phyloP scores from a whole-genome alignment of 192 early-diverging fungal genomes.

The Lobosporangium transversale region DNA sequence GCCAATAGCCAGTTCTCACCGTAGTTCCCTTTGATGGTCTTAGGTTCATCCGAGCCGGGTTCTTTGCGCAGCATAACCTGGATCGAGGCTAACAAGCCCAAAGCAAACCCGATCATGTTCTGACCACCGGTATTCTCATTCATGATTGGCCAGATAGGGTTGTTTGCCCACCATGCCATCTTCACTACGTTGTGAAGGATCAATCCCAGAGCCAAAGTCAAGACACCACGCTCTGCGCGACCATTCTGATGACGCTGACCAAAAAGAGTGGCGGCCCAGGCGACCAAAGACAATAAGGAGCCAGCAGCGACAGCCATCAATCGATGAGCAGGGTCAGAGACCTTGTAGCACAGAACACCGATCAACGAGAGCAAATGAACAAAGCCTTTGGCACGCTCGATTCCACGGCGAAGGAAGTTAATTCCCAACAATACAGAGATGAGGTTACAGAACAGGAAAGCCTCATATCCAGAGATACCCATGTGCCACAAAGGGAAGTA shows the following conservation, averaged over 20 bases:
- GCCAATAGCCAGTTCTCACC: constrained; percentile 58
- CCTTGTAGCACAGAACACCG: constrained; percentile 70
- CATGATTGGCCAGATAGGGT: constrained; percentile 89
- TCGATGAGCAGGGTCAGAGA: constrained; percentile 65
- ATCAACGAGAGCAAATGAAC: constrained; percentile 67
- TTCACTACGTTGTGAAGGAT: constrained; percentile 75
- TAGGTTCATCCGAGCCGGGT: constrained; percentile 22
- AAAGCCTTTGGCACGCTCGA: constrained; percentile 64
- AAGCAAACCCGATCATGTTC: constrained; percentile 69
- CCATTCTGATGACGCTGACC: constrained; percentile 61
- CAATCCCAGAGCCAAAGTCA: constrained; percentile 75
- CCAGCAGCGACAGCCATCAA: constrained; percentile 68
- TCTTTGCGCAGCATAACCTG: constrained; percentile 65
- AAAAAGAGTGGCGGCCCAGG: constrained; percentile 68
- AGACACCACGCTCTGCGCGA: constrained; percentile 68
- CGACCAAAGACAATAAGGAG: constrained; percentile 63
- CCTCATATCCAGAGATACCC: constrained; percentile 86
- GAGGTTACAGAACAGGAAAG: constrained; percentile 70
- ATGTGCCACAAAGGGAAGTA: constrained; percentile 89
- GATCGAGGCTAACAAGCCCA: constrained; percentile 69
- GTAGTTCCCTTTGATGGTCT: constrained; percentile 19
- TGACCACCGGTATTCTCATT: constrained; percentile 75
- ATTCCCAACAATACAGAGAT: constrained; percentile 70
- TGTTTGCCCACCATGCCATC: constrained; percentile 80
- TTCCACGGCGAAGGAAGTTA: constrained; percentile 58